phyloP scores from a whole-genome alignment of 148 eudicot genomes.

The Beta vulgaris region DNA sequence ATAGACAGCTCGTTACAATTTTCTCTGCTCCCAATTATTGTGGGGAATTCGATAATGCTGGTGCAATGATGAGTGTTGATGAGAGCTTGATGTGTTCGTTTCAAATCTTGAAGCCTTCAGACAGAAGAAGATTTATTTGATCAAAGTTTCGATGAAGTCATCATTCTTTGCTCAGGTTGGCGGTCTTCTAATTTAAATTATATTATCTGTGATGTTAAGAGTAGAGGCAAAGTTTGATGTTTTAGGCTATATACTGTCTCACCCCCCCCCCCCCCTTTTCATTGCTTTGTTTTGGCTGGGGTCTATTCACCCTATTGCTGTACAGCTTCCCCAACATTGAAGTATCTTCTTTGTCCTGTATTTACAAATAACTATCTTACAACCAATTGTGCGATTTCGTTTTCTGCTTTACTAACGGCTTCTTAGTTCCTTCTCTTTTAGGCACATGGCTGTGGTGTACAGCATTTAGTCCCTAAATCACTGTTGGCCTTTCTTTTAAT shows the following conservation, averaged over 20 bases:
- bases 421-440: background rate
- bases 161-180: constrained; percentile 31
- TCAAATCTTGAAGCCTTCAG: constrained; percentile 68
- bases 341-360: background rate
- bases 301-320: background rate
- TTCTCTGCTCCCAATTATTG: constrained; percentile 76
- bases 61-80: constrained; percentile 80
- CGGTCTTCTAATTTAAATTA: background rate
- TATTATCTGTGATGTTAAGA: background rate
- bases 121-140: constrained; percentile 54
- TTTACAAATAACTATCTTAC: background rate
- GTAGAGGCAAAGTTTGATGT: background rate
- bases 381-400: background rate
- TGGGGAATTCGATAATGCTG: constrained; percentile 76
- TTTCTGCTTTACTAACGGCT: background rate
- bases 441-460: background rate
- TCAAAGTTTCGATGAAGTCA: constrained; percentile 19
- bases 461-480: background rate
- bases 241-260: background rate
- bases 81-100: constrained; percentile 77
- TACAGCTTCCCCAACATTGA: background rate
- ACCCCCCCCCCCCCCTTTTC: background rate
- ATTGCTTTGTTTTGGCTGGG: background rate
- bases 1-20: constrained; percentile 67
- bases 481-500: background rate